Percentiles rank a stretch among this genome's conserved stretches.
Conservation (phyloP, 2,329 filamentous ascomycete genomes). For the Beauveria asiatica region DNA sequence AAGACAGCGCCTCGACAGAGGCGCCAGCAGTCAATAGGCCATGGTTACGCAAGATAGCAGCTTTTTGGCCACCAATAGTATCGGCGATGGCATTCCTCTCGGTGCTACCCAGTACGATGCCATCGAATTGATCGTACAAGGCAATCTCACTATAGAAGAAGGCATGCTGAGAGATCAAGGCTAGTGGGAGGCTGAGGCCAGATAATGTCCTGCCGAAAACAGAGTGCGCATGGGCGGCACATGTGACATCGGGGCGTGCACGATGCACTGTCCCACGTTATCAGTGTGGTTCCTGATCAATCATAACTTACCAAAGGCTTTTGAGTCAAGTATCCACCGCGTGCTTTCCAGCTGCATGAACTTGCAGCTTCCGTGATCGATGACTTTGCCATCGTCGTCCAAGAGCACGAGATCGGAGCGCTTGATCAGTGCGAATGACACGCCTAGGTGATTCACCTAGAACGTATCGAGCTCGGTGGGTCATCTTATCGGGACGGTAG, state of each 20-base stretch:
- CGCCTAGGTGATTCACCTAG: slow-evolving; percentile 56
- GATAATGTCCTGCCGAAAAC: slow-evolving; percentile 51
- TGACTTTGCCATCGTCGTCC: slow-evolving; percentile 49
- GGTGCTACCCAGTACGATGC: slow-evolving; percentile 42
- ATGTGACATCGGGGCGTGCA: slow-evolving; percentile 44
- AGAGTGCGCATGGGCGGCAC: slow-evolving; percentile 46
- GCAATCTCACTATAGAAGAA: slow-evolving; percentile 47
- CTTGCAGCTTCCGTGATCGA: slow-evolving; percentile 47
- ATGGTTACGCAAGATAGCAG: slow-evolving; percentile 46
- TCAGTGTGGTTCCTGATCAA: neutral
- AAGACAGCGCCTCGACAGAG: slow-evolving; percentile 43
- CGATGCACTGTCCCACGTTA: slow-evolving; percentile 33
- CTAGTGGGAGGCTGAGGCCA: slow-evolving; percentile 49
- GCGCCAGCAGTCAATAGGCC: slow-evolving; percentile 43
- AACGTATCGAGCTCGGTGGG: too few relatives aligned
- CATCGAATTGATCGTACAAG: slow-evolving; percentile 39
- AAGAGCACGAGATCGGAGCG: slow-evolving; percentile 61
- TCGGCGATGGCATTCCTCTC: slow-evolving; percentile 42
- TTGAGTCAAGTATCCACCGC: neutral
- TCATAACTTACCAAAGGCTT: too few relatives aligned
- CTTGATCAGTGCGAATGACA: slow-evolving; percentile 54
- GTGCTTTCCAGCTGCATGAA: slow-evolving; percentile 21
- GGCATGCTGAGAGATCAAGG: too few relatives aligned
- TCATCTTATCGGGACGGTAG: too few relatives aligned
- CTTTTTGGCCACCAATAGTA: slow-evolving; percentile 40